Evolutionary conservation across 139 green algal genomes (phyloP).

Genomic region (Tetraselmis chui): DNA sequence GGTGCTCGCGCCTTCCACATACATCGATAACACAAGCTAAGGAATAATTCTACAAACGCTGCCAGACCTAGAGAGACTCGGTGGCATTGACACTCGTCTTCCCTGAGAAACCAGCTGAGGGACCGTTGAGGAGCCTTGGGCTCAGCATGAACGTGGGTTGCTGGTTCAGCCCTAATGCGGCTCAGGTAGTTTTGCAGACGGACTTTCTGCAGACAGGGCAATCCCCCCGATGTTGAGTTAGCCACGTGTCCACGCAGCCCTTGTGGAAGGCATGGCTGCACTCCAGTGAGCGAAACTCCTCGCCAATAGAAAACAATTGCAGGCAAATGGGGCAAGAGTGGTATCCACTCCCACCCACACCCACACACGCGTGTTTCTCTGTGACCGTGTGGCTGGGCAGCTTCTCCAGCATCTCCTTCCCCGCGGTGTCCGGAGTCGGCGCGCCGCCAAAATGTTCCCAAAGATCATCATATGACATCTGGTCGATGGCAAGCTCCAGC

Average conservation of each 20-base stretch:
- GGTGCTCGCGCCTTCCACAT: no score
- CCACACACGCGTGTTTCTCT: not conserved
- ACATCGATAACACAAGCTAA: no score
- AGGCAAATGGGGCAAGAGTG: not conserved
- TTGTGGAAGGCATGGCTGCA: not conserved
- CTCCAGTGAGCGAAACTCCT: not conserved
- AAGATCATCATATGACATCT: not conserved
- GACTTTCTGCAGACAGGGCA: not conserved
- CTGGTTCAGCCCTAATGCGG: no score
- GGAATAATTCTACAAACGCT: no score
- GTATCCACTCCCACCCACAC: not conserved
- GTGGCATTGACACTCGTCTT: no score
- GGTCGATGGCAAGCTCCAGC: not conserved
- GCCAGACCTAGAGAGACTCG: no score
- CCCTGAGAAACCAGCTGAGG: no score
- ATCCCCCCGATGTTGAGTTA: not conserved
- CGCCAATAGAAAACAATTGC: not conserved
- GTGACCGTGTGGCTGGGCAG: not conserved
- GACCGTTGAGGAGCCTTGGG: no score
- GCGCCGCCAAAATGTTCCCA: not conserved
- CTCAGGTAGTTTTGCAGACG: not conserved
- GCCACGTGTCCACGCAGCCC: not conserved
- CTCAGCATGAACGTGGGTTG: no score
- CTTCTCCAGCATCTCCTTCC: not conserved
- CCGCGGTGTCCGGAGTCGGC: not conserved